phyloP scores from a whole-genome alignment of 768 basidiomycete species.

The Collybiopsis confluens region DNA sequence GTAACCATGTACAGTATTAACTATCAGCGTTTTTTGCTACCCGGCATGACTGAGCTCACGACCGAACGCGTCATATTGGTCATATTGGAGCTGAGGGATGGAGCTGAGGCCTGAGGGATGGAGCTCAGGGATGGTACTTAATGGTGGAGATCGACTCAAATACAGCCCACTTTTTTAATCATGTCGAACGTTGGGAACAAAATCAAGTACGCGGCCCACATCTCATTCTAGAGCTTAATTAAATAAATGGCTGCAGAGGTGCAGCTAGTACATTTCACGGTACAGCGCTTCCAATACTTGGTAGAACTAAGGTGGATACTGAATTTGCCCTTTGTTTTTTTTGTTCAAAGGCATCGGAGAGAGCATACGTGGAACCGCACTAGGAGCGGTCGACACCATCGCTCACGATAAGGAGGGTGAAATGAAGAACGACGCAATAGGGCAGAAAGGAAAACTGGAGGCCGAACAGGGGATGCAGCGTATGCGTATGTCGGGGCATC shows the following conservation, averaged over 20 bases:
- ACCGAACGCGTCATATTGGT: too few species aligned
- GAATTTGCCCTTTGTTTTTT: too few species aligned
- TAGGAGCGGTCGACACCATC: conserved; percentile 4
- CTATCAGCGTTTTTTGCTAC: too few species aligned
- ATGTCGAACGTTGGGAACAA: conserved; percentile 7
- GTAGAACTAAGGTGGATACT: too few species aligned
- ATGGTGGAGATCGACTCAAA: too few species aligned
- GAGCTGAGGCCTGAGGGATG: too few species aligned
- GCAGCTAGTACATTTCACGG: neutral
- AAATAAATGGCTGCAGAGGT: neutral
- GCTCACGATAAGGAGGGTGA: conserved; percentile 3
- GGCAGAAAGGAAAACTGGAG: neutral
- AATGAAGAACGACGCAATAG: neutral
- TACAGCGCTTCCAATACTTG: neutral
- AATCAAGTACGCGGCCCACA: conserved; percentile 4
- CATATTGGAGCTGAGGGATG: too few species aligned
- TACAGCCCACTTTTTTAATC: neutral
- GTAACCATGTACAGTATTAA: too few species aligned
- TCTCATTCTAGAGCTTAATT: neutral
- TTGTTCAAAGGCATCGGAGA: conserved; percentile 2
- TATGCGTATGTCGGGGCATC: neutral
- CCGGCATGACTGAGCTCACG: too few species aligned
- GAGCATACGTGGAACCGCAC: neutral
- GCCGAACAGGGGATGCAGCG: neutral
- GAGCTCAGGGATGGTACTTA: too few species aligned